phyloP scores from a whole-genome alignment of 805 yeast species.

The Ogataea salicorniae region DNA sequence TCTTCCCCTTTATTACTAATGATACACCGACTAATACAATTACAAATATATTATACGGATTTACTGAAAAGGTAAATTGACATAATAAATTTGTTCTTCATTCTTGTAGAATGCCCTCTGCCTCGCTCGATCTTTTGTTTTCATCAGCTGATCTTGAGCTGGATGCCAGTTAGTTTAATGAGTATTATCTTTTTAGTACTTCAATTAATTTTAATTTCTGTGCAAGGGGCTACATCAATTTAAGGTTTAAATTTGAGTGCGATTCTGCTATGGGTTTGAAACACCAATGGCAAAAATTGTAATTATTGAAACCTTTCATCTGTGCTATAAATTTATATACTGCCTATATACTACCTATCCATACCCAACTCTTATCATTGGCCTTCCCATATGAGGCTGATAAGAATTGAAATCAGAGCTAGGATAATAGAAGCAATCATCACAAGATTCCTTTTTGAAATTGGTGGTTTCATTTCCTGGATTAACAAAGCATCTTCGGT shows the following conservation, averaged over 20 bases:
- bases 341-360: no score
- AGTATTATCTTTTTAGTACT: neutral
- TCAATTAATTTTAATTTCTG: neutral
- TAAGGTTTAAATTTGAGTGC: constrained; percentile 54
- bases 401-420: no score
- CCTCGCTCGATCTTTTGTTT: constrained; percentile 54
- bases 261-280: constrained; percentile 35
- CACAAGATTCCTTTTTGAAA: no score
- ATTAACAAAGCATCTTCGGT: no score
- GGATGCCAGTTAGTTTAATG: constrained; percentile 35
- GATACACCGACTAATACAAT: neutral
- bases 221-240: constrained; percentile 45
- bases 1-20: no score
- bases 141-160: constrained; percentile 50
- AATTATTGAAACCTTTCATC: constrained; percentile 35
- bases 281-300: constrained; percentile 33
- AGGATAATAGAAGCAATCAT: no score
- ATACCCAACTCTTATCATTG: no score
- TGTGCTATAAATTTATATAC: no score
- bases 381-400: no score
- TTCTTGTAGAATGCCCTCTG: constrained; percentile 38
- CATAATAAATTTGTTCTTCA: neutral
- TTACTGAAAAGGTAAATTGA: neutral
- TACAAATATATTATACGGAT: neutral
- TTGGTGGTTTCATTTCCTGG: no score